Evolutionary conservation across 164 flowering plant species (phyloP).

Genomic region (Kalanchoe fedtschenkoi): DNA sequence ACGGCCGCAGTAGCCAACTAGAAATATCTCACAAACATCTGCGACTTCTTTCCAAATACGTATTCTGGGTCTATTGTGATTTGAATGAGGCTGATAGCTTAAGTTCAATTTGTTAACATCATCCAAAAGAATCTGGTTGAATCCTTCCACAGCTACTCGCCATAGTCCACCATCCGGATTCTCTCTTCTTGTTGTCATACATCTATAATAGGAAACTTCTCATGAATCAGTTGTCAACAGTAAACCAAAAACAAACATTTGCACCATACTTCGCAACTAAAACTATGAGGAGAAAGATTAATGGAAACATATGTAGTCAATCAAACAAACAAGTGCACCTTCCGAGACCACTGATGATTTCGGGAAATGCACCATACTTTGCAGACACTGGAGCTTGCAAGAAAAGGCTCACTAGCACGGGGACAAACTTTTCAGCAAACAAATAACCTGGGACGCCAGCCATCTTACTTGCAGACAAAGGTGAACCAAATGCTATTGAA

Average conservation of each 20-base stretch:
- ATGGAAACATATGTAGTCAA: not conserved
- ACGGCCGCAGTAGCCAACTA: conserved; percentile 90
- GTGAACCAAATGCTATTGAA: conserved; percentile 16
- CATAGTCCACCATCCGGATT: conserved; percentile 75
- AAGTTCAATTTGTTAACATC: conserved; percentile 31
- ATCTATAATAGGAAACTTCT: conserved; percentile 29
- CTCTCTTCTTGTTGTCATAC: conserved; percentile 95
- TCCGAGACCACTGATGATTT: conserved; percentile 69
- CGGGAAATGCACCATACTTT: conserved; percentile 55
- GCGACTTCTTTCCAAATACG: conserved; percentile 96
- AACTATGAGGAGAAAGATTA: not conserved
- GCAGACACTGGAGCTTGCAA: conserved; percentile 56
- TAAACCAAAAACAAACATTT: not conserved
- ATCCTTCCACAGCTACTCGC: conserved; percentile 83
- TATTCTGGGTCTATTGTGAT: conserved; percentile 35
- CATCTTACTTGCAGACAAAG: conserved; percentile 11
- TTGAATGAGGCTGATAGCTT: conserved; percentile 22
- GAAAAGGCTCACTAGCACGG: conserved; percentile 63
- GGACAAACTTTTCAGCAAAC: conserved; percentile 77
- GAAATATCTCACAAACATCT: conserved; percentile 80
- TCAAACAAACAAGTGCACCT: conserved; percentile 40
- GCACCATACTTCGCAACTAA: not conserved
- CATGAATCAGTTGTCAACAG: not conserved
- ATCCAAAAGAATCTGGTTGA: conserved; percentile 56
- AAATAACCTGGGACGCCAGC: conserved; percentile 24